Conservation (phyloP, 2,329 filamentous ascomycete species). For the Incumbomyces delicatus region DNA sequence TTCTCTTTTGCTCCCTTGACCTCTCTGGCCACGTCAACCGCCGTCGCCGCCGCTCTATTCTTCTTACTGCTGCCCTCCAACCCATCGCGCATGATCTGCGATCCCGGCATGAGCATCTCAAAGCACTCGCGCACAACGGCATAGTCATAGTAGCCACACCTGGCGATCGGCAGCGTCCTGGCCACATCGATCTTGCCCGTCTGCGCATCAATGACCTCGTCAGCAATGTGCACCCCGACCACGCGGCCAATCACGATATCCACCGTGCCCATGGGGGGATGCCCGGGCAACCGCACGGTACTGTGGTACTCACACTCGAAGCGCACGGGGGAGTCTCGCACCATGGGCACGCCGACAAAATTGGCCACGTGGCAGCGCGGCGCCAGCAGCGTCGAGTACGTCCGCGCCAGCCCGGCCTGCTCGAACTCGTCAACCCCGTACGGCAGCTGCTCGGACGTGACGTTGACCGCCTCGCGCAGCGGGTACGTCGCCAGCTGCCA, state of each 20-base stretch:
- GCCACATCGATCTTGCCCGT: constrained; percentile 43
- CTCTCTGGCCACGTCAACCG: neutral
- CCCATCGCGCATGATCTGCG: constrained; percentile 28
- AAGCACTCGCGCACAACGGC: constrained; percentile 46
- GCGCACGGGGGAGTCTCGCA: constrained; percentile 44
- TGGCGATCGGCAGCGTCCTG: constrained; percentile 50
- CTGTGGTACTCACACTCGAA: constrained; percentile 51
- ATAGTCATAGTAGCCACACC: constrained; percentile 53
- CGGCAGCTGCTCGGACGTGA: constrained; percentile 42
- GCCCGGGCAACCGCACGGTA: constrained; percentile 46
- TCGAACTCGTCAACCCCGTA: constrained; percentile 47
- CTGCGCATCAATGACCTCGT: constrained; percentile 42
- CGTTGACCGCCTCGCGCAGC: constrained; percentile 47
- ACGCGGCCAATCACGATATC: constrained; percentile 51
- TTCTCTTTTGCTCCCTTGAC: neutral
- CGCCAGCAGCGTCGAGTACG: constrained; percentile 28
- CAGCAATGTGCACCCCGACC: constrained; percentile 48
- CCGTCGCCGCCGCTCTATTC: constrained; percentile 14
- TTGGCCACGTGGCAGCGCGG: constrained; percentile 12
- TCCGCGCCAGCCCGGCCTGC: constrained; percentile 41
- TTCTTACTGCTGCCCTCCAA: constrained; percentile 30
- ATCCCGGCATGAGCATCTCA: constrained; percentile 45
- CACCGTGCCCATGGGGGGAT: constrained; percentile 48
- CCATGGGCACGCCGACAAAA: constrained; percentile 36
- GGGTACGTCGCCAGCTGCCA: constrained; percentile 52